Base-by-base conservation (phyloP, 768 basidiomycete genomes). In the Cyclocybe cylindracea region DNA sequence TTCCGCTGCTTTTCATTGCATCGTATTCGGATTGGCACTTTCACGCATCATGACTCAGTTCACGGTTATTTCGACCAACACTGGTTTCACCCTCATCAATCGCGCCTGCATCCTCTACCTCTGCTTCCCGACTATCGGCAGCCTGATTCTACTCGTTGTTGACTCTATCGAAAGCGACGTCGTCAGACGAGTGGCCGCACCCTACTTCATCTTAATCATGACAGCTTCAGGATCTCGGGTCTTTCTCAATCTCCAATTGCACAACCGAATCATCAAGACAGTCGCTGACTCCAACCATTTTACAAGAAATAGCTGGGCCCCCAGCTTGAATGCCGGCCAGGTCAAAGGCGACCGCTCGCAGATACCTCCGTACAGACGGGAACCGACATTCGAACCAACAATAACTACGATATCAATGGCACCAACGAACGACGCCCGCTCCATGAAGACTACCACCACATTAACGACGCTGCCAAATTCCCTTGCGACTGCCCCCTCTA, bases 171-270 rank as follows among this genome's bases (percentile, higher is more conserved):
- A 60, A n/a, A 56, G 58, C 41, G 66, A 67, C 39, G 56, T 68
- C 46, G 51, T 67, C 39, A 70, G 66, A 48, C 68, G 63, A 19
- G 56, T 62, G 3, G 61, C 63, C 16, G 57, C 60, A 10, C 62
- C 64, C 4, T 67, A 70, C 48, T 64, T 65, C 18, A 59, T 66
- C 13, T 46, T 70, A 14, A 55, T 72, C 36, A 63, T 64, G 47
- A 64, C 63, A 54, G 54, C 68, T 9, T 69, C 69, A 68, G 68
- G 66, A 1, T 63, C 65, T 6, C 65, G 69, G 11, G 61, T 72
- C 8, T 69, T 63, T 50, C 60, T 71, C 37, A 70, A 70, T 42
- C 57, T 70, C n/a, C 60, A 62, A 39, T 58, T 62, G 7, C 60
- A 61, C 45, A 50, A 57, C 40, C 47, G 54, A 10, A 53, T 48